Evolutionary conservation across 192 early-diverging fungal species (phyloP).

Genomic region (Radiomyces spectabilis): DNA sequence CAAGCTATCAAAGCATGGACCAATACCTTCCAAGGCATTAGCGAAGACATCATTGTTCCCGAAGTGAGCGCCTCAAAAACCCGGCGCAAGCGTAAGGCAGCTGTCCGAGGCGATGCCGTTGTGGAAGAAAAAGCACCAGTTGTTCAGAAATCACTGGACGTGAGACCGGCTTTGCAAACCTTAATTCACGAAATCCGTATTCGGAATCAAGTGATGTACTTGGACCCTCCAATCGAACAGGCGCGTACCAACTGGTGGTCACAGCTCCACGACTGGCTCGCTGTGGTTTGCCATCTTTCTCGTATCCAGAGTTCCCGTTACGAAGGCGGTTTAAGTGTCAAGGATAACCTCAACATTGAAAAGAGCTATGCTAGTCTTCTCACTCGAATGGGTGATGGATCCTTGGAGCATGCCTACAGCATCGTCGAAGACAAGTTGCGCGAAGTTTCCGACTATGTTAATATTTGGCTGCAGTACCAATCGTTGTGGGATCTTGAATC

Average conservation of each 20-base stretch:
- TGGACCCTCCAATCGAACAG: slow-evolving; percentile 93
- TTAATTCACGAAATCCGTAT: slow-evolving; percentile 85
- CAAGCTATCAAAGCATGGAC: slow-evolving; percentile 73
- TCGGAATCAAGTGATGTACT: slow-evolving; percentile 92
- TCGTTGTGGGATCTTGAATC: slow-evolving; percentile 96
- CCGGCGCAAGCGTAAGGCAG: slow-evolving; percentile 33
- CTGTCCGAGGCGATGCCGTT: slow-evolving; percentile 19
- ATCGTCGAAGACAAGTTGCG: slow-evolving; percentile 73
- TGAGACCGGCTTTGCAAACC: slow-evolving; percentile 57
- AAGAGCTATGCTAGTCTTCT: slow-evolving; percentile 65
- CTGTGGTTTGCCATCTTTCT: slow-evolving; percentile 75
- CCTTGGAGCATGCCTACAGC: slow-evolving; percentile 72
- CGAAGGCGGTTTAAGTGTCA: slow-evolving; percentile 67
- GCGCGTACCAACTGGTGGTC: slow-evolving; percentile 83
- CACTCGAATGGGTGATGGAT: slow-evolving; percentile 59
- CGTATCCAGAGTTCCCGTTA: slow-evolving; percentile 88
- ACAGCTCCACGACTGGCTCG: slow-evolving; percentile 92
- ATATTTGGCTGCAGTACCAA: slow-evolving; percentile 97
- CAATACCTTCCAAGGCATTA: slow-evolving; percentile 51
- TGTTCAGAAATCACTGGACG: slow-evolving; percentile 30
- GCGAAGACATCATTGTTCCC: slow-evolving; percentile 32
- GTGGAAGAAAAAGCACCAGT: slow-evolving; percentile 22
- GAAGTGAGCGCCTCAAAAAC: slow-evolving; percentile 36
- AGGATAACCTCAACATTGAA: slow-evolving; percentile 40
- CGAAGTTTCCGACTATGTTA: slow-evolving; percentile 78